phyloP scores from a whole-genome alignment of 805 yeast genomes.

The Hanseniaspora singularis region DNA sequence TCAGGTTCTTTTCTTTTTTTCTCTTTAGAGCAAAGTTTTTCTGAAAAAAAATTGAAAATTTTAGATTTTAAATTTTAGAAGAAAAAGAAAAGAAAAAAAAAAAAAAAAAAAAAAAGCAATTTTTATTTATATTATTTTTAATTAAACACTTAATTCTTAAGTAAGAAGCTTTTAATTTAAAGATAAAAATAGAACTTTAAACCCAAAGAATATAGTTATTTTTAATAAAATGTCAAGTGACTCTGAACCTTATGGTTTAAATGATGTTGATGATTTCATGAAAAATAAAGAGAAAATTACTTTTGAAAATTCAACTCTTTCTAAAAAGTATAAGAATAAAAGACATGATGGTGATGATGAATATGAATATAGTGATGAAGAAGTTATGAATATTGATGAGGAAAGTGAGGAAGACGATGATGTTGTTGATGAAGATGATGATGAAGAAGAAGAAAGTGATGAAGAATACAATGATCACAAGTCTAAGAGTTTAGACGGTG shows the following conservation, averaged over 20 bases:
- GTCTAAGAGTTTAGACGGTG: constrained; percentile 24
- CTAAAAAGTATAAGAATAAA: constrained; percentile 30
- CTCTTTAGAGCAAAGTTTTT: too few species aligned
- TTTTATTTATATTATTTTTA: background rate
- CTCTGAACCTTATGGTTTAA: constrained; percentile 35
- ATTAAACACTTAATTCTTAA: background rate
- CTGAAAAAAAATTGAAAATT: background rate
- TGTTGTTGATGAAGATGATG: constrained; percentile 24
- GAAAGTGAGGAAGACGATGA: constrained; percentile 24
- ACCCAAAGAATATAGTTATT: too few species aligned
- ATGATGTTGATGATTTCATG: constrained; percentile 61
- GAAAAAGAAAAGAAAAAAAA: background rate
- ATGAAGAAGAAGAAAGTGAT: constrained; percentile 24
- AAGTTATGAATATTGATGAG: constrained; percentile 29
- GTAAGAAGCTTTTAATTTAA: background rate
- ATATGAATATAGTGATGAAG: constrained; percentile 42
- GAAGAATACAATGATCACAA: too few species aligned
- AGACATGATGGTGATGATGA: constrained; percentile 38
- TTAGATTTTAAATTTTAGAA: background rate
- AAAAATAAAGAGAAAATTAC: constrained; percentile 46
- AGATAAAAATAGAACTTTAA: too few species aligned
- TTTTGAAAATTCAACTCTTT: constrained; percentile 45
- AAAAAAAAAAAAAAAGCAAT: background rate
- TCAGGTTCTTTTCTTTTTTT: too few species aligned
- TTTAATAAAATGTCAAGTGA: constrained; percentile 17